Percentiles rank a stretch among this genome's conserved stretches.
These are phyloP conservation scores for Eucalyptus pauciflora DNA, from an alignment of 345 rosid species.

Conservation along the genomic window DNA sequence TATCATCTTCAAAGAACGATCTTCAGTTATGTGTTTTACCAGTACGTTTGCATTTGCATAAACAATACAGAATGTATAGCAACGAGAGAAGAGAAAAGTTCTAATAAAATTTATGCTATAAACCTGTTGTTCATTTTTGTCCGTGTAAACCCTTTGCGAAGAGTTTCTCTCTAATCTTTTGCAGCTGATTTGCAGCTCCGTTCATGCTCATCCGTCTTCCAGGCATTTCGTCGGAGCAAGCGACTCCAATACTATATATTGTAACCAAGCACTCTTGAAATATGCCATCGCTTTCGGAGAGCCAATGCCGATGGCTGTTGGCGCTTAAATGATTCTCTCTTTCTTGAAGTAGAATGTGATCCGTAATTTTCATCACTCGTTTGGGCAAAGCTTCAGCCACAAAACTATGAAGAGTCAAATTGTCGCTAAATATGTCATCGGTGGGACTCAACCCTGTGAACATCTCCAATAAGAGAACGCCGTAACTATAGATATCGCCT, in stretches of 20 bases:
- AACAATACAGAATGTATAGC: background rate
- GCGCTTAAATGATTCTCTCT: background rate
- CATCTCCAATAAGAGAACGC: background rate
- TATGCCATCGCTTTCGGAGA: background rate
- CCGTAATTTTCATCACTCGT: background rate
- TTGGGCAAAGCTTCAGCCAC: background rate
- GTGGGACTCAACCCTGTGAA: background rate
- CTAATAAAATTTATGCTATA: background rate
- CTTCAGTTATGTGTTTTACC: background rate
- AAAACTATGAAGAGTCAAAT: background rate
- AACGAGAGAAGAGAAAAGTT: background rate
- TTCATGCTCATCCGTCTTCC: background rate
- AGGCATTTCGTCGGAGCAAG: background rate
- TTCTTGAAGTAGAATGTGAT: background rate
- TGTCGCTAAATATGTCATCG: background rate
- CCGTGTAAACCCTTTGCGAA: background rate
- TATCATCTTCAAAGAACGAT: background rate
- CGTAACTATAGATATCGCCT: background rate
- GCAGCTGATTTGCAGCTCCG: background rate
- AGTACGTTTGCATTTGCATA: background rate
- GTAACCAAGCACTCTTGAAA: background rate
- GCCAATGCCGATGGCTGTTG: background rate
- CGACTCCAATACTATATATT: background rate
- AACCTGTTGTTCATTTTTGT: background rate
- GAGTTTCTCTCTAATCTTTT: background rate